Evolutionary conservation across 352 stramenopile genomes (phyloP).

Genomic region (Globisporangium irregulare): DNA sequence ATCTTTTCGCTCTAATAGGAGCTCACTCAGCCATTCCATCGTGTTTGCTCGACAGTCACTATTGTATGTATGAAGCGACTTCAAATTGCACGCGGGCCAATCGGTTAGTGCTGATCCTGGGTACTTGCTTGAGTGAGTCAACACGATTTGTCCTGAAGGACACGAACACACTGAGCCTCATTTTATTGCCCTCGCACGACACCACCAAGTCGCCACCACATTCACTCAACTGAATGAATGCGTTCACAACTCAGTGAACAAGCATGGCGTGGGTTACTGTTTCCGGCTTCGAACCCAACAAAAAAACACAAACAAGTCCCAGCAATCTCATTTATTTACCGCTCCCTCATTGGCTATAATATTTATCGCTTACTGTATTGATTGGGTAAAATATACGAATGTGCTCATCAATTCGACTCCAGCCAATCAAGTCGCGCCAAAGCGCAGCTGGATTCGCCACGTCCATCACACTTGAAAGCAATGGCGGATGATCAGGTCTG

Average conservation of each 20-base stretch:
- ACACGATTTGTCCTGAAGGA: too few relatives aligned
- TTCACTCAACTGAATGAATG: too few relatives aligned
- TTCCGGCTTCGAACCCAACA: constrained; percentile 5
- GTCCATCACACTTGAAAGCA: background rate
- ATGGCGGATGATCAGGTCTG: background rate
- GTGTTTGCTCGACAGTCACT: too few relatives aligned
- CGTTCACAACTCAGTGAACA: background rate
- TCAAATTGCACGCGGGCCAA: too few relatives aligned
- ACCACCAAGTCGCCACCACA: too few relatives aligned
- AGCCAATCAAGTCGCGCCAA: constrained; percentile 6
- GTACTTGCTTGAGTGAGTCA: too few relatives aligned
- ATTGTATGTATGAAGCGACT: too few relatives aligned
- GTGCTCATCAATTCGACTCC: background rate
- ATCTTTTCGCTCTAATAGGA: background rate
- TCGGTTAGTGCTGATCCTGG: too few relatives aligned
- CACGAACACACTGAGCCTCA: too few relatives aligned
- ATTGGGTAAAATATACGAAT: background rate
- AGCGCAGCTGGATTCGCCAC: background rate
- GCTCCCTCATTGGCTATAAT: background rate
- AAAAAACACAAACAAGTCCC: background rate
- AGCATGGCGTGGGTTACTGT: background rate
- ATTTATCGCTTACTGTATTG: background rate
- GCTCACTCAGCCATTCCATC: too few relatives aligned
- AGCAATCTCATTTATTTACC: constrained; percentile 9
- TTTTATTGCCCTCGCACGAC: too few relatives aligned